These are phyloP conservation scores for Mycena capillaripes DNA, from an alignment of 768 basidiomycete species.

Conservation along the genomic window DNA sequence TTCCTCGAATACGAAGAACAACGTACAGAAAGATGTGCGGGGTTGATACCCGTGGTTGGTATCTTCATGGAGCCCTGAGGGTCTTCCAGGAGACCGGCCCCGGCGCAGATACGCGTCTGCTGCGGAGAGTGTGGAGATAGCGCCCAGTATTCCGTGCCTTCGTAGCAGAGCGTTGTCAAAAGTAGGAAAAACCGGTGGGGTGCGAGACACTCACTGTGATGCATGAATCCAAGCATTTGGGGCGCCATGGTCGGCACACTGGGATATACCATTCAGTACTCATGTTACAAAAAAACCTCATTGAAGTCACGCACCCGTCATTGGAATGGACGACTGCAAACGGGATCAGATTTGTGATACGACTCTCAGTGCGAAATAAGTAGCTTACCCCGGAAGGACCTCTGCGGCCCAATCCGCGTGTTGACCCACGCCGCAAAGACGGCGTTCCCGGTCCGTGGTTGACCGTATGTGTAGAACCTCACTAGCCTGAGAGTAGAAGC, in stretches of 20 bases:
- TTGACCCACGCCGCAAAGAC: slow-evolving; percentile 27
- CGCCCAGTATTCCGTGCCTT: slow-evolving; percentile 36
- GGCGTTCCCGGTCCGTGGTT: slow-evolving; percentile 31
- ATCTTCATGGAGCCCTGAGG: slow-evolving; percentile 29
- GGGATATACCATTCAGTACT: neutral
- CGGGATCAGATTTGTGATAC: neutral
- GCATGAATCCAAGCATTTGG: slow-evolving; percentile 20
- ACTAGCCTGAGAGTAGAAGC: slow-evolving; percentile 3
- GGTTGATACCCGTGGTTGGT: slow-evolving; percentile 29
- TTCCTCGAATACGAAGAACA: neutral
- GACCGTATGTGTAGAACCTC: slow-evolving; percentile 33
- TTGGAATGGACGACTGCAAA: slow-evolving; percentile 30
- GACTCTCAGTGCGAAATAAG: neutral
- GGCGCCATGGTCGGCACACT: slow-evolving; percentile 35
- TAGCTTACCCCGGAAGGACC: slow-evolving; percentile 24
- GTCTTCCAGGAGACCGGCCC: slow-evolving; percentile 23
- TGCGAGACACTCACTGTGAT: slow-evolving; percentile 21
- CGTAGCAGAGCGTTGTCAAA: neutral
- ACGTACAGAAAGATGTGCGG: slow-evolving; percentile 26
- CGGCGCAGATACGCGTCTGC: slow-evolving; percentile 33
- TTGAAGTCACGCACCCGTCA: slow-evolving; percentile 21
- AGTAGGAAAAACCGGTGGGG: neutral
- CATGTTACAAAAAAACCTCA: neutral
- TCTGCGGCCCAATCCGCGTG: slow-evolving; percentile 22
- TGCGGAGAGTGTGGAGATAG: slow-evolving; percentile 36